Evolutionary conservation across 2,329 filamentous ascomycete species (phyloP).

Genomic region (Tolypocladium guangdongense): DNA sequence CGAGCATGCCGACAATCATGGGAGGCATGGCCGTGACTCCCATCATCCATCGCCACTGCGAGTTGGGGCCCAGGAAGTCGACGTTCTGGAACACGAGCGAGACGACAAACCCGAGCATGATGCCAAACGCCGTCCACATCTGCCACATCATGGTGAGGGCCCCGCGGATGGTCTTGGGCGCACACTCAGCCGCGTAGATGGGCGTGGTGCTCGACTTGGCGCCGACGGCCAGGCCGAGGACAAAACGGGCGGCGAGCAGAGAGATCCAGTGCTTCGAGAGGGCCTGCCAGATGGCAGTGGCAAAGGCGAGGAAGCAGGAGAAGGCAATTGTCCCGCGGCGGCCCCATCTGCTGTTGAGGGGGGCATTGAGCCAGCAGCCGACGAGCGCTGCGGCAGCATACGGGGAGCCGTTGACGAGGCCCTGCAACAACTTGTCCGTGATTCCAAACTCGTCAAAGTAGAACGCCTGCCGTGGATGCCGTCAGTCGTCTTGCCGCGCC

Average conservation of each 20-base stretch:
- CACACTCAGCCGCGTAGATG: constrained; percentile 62
- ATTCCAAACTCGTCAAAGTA: constrained; percentile 20
- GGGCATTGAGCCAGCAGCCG: constrained; percentile 22
- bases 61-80: constrained; percentile 21
- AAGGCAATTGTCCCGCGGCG: constrained; percentile 8
- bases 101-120: constrained; percentile 32
- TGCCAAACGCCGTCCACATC: constrained; percentile 17
- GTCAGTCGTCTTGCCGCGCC: not conserved
- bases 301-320: constrained; percentile 7
- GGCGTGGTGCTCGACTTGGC: constrained; percentile 54
- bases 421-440: constrained; percentile 33
- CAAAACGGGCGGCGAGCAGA: constrained; percentile 53
- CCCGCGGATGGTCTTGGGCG: constrained; percentile 55
- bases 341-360: constrained; percentile 7
- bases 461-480: constrained; percentile 20
- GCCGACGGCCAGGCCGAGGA: constrained; percentile 58
- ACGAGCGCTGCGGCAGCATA: constrained; percentile 7
- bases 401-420: constrained; percentile 14
- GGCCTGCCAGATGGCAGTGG: constrained; percentile 9
- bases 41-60: constrained; percentile 48
- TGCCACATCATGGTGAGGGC: constrained; percentile 72
- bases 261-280: constrained; percentile 16
- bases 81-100: constrained; percentile 18
- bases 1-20: constrained; percentile 40
- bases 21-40: constrained; percentile 45